Evolutionary conservation across 2,329 filamentous ascomycete genomes (phyloP), one percentile per base, ranked within the genome.

Genomic region (Acephala macrosclerotiorum): DNA sequence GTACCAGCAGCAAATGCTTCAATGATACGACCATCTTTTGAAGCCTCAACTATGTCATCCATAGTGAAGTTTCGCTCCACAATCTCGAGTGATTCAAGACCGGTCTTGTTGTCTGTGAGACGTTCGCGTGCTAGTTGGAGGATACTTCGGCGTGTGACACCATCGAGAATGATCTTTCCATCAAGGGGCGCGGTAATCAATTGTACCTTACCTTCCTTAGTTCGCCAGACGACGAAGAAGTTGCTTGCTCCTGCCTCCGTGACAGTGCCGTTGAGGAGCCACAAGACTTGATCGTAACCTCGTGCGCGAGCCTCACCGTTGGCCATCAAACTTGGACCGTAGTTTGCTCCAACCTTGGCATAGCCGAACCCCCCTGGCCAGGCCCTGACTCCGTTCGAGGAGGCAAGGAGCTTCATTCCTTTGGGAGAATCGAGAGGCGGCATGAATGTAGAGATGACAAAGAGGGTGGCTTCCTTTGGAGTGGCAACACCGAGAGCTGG

Each of bases 291-390:
- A 75, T 95, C 87, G 79, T 89, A 97, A 0, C 95, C 94, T 47
- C 86, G 81, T 12, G 81, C 82, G 63, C 89, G 82, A 2, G 94
- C 94, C 78, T 94, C 91, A 20, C 85, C 85, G 58, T 94, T 94
- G 3, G 93, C 92, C 61, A 93, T 84, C 61, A 97, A 84, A 22
- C 87, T 90, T 20, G 94, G 94, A 0, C 94, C 94, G 78, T 97
- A 97, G 83, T 97, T 97, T 67, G 94, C 94, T 62, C 94, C 94
- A 38, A 97, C 87, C 81, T 97, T 97, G 67, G 94, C 93, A 76
- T 91, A 94, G 0, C 94, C 94, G 77, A 96, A 97, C 11, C 95
- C 94, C 67, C 94, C 94, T 22, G 93, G 93, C 94, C 94, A 97
- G 14, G 94, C 94, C 70, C 94, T 90, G 65, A 97, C 89, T 78